Evolutionary conservation across 192 early-diverging fungal genomes (phyloP).

Genomic region (Cladochytrium replicatum): DNA sequence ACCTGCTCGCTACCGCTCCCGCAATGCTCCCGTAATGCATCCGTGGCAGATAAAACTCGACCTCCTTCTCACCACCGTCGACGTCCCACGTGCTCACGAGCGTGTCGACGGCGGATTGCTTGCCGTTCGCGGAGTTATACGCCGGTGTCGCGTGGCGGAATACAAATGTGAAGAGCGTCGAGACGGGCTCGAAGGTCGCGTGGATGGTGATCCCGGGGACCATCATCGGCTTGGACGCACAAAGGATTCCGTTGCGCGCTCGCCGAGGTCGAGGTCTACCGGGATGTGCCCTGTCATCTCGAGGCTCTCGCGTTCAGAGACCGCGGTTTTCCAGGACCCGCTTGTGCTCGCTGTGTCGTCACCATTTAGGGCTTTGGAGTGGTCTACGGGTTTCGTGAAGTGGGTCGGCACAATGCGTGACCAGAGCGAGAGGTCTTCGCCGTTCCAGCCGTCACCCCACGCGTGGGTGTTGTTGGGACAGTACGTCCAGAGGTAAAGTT

Average conservation of each 20-base stretch:
- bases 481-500: constrained; percentile 79
- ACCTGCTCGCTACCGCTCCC: neutral
- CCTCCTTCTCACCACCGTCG: neutral
- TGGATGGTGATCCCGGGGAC: constrained; percentile 17
- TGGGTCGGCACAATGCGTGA: constrained; percentile 1
- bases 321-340: neutral
- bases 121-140: neutral
- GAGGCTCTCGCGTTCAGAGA: neutral
- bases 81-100: neutral
- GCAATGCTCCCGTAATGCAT: constrained; percentile 15
- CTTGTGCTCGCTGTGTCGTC: neutral
- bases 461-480: constrained; percentile 57
- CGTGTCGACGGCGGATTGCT: neutral
- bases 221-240: constrained; percentile 18
- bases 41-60: constrained; percentile 15
- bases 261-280: constrained; percentile 21
- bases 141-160: constrained; percentile 11
- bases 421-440: constrained; percentile 55
- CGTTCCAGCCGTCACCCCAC: constrained; percentile 73
- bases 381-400: neutral
- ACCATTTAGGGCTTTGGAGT: neutral
- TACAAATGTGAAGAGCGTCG: constrained; percentile 13
- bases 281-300: neutral
- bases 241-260: constrained; percentile 22
- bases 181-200: constrained; percentile 15